phyloP scores from a whole-genome alignment of 345 rosid species.

The Eucalyptus erythrocorys region DNA sequence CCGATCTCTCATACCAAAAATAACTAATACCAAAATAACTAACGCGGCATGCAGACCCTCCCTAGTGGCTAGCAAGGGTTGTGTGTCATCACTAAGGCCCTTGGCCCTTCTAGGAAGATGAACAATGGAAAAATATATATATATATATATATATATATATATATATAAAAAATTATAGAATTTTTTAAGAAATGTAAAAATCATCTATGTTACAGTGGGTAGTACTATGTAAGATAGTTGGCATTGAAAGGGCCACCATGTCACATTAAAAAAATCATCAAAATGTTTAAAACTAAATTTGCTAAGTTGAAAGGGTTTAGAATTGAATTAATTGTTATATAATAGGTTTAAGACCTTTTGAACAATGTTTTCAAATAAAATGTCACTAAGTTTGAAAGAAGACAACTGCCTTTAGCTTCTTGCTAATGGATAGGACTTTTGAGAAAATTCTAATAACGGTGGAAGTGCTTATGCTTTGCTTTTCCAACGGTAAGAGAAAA shows the following conservation, averaged over 20 bases:
- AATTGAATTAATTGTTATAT: rapidly evolving
- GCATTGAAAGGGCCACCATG: background rate
- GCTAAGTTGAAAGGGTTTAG: background rate
- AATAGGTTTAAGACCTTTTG: background rate
- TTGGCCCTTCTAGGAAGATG: background rate
- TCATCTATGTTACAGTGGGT: rapidly evolving
- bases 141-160: background rate
- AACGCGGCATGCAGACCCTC: rapidly evolving
- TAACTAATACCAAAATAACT: background rate
- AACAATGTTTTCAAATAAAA: background rate
- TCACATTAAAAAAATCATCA: rapidly evolving
- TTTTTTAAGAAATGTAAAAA: too few species aligned
- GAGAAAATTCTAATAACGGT: background rate
- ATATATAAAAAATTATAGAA: too few species aligned
- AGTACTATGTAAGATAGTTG: rapidly evolving
- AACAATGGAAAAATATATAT: background rate
- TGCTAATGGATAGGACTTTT: background rate
- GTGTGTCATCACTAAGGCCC: rapidly evolving
- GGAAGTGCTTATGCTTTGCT: background rate
- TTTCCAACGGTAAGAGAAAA: background rate
- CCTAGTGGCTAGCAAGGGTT: rapidly evolving
- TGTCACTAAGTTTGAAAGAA: background rate
- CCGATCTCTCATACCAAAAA: rapidly evolving
- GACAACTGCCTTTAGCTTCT: background rate
- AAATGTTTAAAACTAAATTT: background rate